Percentiles rank a stretch among this genome's conserved stretches.
These are phyloP conservation scores for Elaeis guineensis DNA, from an alignment of 176 grass and related monocot species.

Conservation along the genomic window DNA sequence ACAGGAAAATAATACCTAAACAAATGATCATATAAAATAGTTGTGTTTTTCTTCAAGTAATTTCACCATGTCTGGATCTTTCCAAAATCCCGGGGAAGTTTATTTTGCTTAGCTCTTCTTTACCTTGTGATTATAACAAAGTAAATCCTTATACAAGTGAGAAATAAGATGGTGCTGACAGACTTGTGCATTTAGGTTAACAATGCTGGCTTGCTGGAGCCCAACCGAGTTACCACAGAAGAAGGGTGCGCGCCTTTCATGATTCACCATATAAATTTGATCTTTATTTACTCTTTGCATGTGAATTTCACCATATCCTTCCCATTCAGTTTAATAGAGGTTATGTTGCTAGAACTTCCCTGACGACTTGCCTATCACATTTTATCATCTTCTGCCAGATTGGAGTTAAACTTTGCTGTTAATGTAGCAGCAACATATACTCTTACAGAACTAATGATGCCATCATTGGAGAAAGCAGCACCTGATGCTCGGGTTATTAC, in stretches of 20 bases:
- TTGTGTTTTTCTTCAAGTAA: no score
- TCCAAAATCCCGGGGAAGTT: no score
- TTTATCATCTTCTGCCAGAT: conserved; percentile 18
- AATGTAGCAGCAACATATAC: conserved; percentile 80
- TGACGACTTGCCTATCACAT: not conserved
- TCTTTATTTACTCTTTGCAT: not conserved
- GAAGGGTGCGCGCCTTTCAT: conserved; percentile 46
- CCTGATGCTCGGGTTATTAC: conserved; percentile 80
- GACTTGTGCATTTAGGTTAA: conserved; percentile 55
- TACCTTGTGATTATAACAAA: no score
- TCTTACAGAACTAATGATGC: conserved; percentile 68
- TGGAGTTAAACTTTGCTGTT: conserved; percentile 87
- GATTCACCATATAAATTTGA: no score
- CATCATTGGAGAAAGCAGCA: conserved; percentile 72
- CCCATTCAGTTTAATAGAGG: not conserved
- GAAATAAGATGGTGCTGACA: no score
- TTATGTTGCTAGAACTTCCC: not conserved
- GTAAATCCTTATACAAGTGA: no score
- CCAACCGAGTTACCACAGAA: conserved; percentile 46
- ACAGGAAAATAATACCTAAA: no score
- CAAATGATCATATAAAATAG: no score
- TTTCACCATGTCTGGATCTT: no score
- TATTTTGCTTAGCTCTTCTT: no score
- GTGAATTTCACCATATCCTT: not conserved
- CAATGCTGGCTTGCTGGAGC: conserved; percentile 83